These are phyloP conservation scores for Alternaria conjuncta DNA, from an alignment of 2,329 filamentous ascomycete species.

Conservation along the genomic window DNA sequence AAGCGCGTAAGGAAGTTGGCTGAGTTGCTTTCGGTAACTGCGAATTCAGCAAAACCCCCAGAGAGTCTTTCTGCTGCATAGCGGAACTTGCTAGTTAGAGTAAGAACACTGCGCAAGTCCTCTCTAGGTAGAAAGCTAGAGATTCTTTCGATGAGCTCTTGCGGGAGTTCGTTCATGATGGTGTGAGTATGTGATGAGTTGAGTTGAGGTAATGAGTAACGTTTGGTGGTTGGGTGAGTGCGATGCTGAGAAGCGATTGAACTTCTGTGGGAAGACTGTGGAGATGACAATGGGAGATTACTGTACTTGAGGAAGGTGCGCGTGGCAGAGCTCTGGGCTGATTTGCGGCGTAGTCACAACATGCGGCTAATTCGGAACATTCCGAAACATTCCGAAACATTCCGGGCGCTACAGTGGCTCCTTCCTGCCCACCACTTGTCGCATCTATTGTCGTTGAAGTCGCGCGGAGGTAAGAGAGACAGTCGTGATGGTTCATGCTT, in stretches of 20 bases:
- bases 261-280: neutral
- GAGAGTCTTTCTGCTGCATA: neutral
- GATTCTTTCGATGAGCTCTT: neutral
- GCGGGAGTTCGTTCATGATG: neutral
- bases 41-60: neutral
- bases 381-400: neutral
- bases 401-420: neutral
- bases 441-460: neutral
- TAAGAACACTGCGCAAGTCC: neutral
- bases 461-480: neutral
- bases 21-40: neutral
- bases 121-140: neutral
- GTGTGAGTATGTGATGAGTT: neutral
- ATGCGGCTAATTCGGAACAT: neutral
- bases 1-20: neutral
- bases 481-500: neutral
- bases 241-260: neutral
- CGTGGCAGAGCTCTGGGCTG: neutral
- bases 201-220: neutral
- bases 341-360: neutral
- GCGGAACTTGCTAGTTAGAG: neutral
- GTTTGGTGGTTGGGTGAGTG: neutral
- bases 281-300: neutral
- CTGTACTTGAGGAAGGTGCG: neutral
- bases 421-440: neutral